Percentiles rank a stretch among this genome's conserved stretches.
Evolutionary conservation across 306 rosid species (phyloP).

Genomic region (Benincasa hispida): DNA sequence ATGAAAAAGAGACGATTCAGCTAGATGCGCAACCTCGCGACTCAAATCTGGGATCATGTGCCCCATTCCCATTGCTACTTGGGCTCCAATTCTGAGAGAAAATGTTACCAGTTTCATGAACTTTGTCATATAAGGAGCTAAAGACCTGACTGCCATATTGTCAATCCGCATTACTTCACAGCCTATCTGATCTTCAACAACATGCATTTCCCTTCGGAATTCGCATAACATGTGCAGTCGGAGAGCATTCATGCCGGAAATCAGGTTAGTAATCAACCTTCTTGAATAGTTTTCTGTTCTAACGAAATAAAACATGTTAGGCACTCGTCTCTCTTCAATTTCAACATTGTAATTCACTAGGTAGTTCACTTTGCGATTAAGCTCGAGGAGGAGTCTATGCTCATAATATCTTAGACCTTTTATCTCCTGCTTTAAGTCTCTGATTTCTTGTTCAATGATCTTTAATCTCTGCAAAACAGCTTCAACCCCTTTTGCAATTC

Average conservation of each 20-base stretch:
- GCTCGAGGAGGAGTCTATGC: constrained; percentile 73
- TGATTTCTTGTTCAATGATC: constrained; percentile 91
- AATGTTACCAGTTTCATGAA: constrained; percentile 80
- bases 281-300: constrained; percentile 83
- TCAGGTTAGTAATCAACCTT: constrained; percentile 56
- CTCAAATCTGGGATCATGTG: constrained; percentile 90
- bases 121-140: constrained; percentile 85
- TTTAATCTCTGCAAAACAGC: constrained; percentile 72
- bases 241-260: constrained; percentile 80
- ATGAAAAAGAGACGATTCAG: constrained; percentile 47
- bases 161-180: constrained; percentile 91
- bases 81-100: constrained; percentile 95
- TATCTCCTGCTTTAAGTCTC: constrained; percentile 91
- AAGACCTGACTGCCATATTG: constrained; percentile 49
- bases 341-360: constrained; percentile 73
- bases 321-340: constrained; percentile 88
- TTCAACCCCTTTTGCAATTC: constrained; percentile 97
- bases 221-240: constrained; percentile 89
- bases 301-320: constrained; percentile 79
- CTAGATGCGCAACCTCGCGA: constrained; percentile 76
- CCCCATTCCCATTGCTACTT: constrained; percentile 84
- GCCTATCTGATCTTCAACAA: constrained; percentile 82
- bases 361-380: constrained; percentile 69
- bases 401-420: constrained; percentile 89
- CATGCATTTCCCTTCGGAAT: constrained; percentile 80